These are phyloP conservation scores for Cyclocybe aegerita DNA, from an alignment of 768 basidiomycete genomes.

Conservation along the genomic window DNA sequence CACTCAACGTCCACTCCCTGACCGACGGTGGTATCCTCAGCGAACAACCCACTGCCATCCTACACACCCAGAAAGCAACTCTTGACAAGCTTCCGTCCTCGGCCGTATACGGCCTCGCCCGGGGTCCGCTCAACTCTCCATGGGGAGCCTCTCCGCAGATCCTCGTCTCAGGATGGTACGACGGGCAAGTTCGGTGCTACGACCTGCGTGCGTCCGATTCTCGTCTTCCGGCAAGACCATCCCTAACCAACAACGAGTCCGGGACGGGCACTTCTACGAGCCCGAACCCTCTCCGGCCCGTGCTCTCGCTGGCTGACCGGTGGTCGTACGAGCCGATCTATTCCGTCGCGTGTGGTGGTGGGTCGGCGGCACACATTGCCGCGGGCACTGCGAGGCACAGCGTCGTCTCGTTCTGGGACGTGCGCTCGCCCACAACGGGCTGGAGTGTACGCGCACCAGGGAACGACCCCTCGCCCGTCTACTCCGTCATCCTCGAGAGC, in stretches of 20 bases:
- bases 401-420: slow-evolving; percentile 82
- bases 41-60: slow-evolving; percentile 43
- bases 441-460: slow-evolving; percentile 83
- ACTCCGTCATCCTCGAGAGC: slow-evolving; percentile 70
- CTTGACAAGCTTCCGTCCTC: slow-evolving; percentile 30
- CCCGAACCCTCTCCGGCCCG: slow-evolving; percentile 48
- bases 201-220: slow-evolving; percentile 59
- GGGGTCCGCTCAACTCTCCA: slow-evolving; percentile 58
- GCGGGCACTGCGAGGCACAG: slow-evolving; percentile 78
- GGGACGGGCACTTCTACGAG: slow-evolving; percentile 9
- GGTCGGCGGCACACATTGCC: slow-evolving; percentile 61
- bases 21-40: slow-evolving; percentile 41
- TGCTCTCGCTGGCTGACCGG: slow-evolving; percentile 62
- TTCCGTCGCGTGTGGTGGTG: slow-evolving; percentile 73
- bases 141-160: slow-evolving; percentile 74
- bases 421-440: slow-evolving; percentile 57
- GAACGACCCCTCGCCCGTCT: slow-evolving; percentile 79
- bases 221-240: background rate
- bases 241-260: slow-evolving; percentile 10
- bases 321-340: slow-evolving; percentile 76
- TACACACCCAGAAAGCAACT: slow-evolving; percentile 36
- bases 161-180: slow-evolving; percentile 80
- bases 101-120: slow-evolving; percentile 74
- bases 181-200: slow-evolving; percentile 70
- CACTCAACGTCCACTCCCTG: slow-evolving; percentile 59